Percentiles rank a stretch among this genome's conserved stretches.
Evolutionary conservation across 1,139 yeast genomes (phyloP).

Genomic region (Meyerozyma athensensis): DNA sequence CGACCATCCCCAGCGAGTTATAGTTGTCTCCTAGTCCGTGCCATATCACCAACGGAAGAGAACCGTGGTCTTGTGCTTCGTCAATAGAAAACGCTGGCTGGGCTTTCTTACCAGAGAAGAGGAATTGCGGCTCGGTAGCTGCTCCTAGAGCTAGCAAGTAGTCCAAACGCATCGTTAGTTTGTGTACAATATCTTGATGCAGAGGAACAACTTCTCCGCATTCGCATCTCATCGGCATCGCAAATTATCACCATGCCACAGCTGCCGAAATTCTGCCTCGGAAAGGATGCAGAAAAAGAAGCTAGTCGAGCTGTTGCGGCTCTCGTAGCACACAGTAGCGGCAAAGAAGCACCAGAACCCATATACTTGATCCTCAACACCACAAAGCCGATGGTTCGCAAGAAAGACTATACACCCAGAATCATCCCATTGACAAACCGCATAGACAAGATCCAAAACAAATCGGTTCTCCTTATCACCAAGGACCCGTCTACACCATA

Average conservation of each 20-base stretch:
- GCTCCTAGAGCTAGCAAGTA: too few relatives aligned
- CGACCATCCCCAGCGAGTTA: constrained; percentile 55
- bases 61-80: background rate
- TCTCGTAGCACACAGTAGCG: constrained; percentile 26
- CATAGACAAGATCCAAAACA: constrained; percentile 41
- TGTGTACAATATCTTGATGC: too few relatives aligned
- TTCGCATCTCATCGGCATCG: too few relatives aligned
- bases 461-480: constrained; percentile 55
- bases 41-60: constrained; percentile 65
- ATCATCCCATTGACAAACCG: constrained; percentile 57
- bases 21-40: constrained; percentile 81
- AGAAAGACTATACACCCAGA: constrained; percentile 59
- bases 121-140: too few relatives aligned
- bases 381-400: constrained; percentile 39
- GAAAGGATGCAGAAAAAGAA: constrained; percentile 20
- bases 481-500: constrained; percentile 63
- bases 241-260: background rate
- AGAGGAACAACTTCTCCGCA: too few relatives aligned
- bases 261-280: constrained; percentile 22
- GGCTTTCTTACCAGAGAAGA: too few relatives aligned
- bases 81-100: too few relatives aligned
- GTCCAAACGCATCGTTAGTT: too few relatives aligned
- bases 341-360: constrained; percentile 18
- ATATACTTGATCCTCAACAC: constrained; percentile 54
- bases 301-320: constrained; percentile 33